These are phyloP conservation scores for Thermomucor indicae-seudaticae DNA, from an alignment of 371 early-diverging fungal genomes.

Conservation along the genomic window DNA sequence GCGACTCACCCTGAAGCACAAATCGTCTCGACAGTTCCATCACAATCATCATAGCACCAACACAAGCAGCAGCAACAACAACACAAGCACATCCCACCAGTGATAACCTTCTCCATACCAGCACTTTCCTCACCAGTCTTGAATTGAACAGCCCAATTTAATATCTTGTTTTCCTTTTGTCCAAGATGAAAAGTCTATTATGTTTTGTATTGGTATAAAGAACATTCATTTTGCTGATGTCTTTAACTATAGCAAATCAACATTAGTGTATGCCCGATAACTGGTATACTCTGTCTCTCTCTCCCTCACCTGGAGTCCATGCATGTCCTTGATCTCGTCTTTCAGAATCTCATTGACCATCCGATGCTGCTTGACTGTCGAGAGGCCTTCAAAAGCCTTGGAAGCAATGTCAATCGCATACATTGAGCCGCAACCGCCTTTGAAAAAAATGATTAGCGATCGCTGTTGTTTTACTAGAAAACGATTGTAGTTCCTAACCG, in stretches of 20 bases:
- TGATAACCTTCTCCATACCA: not conserved
- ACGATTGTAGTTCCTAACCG: conserved; percentile 42
- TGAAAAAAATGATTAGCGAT: not conserved
- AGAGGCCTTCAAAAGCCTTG: conserved; percentile 67
- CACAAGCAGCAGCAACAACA: conserved; percentile 5
- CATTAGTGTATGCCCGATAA: not conserved
- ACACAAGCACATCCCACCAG: not conserved
- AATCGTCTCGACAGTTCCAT: conserved; percentile 5
- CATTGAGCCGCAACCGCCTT: conserved; percentile 94
- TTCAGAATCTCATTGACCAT: conserved; percentile 82
- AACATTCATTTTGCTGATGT: conserved; percentile 13
- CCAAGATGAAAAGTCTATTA: too few species aligned
- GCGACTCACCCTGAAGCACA: conserved; percentile 22
- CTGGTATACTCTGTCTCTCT: not conserved
- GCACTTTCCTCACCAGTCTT: too few species aligned
- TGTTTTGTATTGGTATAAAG: not conserved
- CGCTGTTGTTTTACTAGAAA: not conserved
- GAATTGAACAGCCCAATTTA: not conserved
- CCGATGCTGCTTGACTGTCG: conserved; percentile 85
- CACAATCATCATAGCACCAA: not conserved
- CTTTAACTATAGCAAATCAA: conserved; percentile 5
- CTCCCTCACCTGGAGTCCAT: conserved; percentile 70
- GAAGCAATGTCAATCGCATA: conserved; percentile 85
- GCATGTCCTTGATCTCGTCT: conserved; percentile 90
- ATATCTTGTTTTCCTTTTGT: not conserved